Evolutionary conservation across 2,329 filamentous ascomycete genomes (phyloP), one percentile per base, ranked within the genome.

Genomic region (Cladosporium velox): DNA sequence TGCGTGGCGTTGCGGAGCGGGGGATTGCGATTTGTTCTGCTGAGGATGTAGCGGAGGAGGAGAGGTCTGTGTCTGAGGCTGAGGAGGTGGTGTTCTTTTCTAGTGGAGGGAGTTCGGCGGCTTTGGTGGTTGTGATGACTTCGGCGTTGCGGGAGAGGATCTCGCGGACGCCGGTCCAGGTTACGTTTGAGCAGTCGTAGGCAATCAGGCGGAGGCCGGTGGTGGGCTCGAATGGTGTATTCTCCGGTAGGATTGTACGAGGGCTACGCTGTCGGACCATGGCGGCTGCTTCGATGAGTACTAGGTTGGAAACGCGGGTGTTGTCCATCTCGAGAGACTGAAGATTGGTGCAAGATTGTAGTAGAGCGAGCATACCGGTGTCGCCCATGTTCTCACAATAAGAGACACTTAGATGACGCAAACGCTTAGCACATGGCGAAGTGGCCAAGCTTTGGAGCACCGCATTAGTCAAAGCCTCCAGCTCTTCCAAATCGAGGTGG

Each of bases 111-210:
- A 74, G 69, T 38, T 73, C 70, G 44, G 67, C 69, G 18, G 70
- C 68, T 47, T 73, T 61, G 71, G 73, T 65, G 59, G 83, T 82
- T 18, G 85, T 85, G 34, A 85, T 86, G 54, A 91, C 83, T 73
- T 93, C 90, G 12, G 91, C 88, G 74, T 99, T 98, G 70, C 91
- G 88, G 15, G 88, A 93, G 2, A 98, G 83, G 1, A 98, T 87
- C 77, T 97, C 92, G 59, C 91, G 89, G 44, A 97, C 86, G 34
- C 94, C 94, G 0, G 91, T 91, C 94, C 94, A 98, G 0, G 92
- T 97, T 3, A 98, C 88, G 72, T 94, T 91, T 70, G 90, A 87
- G 77, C 94, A 98, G 79, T 99, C 95, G 76, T 95, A 99, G 8
- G 94, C 89, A 0, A 93, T 90, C 70, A 98, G 81, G 52, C 87